Base-by-base conservation (phyloP, 2,329 filamentous ascomycete species). In the Xylaria hypoxylon region DNA sequence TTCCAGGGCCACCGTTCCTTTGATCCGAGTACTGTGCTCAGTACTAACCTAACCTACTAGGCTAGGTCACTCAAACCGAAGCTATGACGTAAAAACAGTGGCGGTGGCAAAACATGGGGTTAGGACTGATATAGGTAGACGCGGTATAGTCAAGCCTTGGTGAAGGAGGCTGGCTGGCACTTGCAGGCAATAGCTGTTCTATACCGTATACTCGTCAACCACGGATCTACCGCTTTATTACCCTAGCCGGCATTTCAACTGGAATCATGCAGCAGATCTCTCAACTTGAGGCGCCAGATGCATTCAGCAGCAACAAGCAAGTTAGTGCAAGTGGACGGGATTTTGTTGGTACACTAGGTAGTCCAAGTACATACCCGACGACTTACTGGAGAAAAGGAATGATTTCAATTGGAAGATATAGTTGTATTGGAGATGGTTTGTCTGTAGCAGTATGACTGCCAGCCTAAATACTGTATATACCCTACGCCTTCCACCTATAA, bases 141-240 rank as follows among this genome's bases (percentile, higher is more conserved):
- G 35, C 13, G 51, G 35, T n/a, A n/a, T n/a, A 15, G 51, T 26
- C 35, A 13, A 55, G 22, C 22, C 35, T 42, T n/a, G 35, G 19
- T 40, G 35, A 42, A 55, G 24, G 52, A 55, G 52, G 59, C 59
- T 52, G 48, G 48, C 59, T 61, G 59, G 31, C 22, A n/a, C 22
- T 31, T 62, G 59, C 59, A 62, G 28, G 51, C 50, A 53, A 45
- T 38, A 38, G 31, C 33, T 42, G 35, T 28, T 40, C 19, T 33
- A 45, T 33, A 47, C 40, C 15, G 6, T 8, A 3, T n/a, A n/a
- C 47, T 17, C n/a, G 22, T 33, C 47, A 44, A 44, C n/a, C 47
- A 33, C 10, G 24, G 47, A 51, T 33, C 57, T 11, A 19, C 35
- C 44, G 17, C 2, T 45, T 52, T 10, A 26, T 42, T 11, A 13